Conservation (phyloP, 2,329 filamentous ascomycete genomes). For the Paecilomyces formosus region DNA sequence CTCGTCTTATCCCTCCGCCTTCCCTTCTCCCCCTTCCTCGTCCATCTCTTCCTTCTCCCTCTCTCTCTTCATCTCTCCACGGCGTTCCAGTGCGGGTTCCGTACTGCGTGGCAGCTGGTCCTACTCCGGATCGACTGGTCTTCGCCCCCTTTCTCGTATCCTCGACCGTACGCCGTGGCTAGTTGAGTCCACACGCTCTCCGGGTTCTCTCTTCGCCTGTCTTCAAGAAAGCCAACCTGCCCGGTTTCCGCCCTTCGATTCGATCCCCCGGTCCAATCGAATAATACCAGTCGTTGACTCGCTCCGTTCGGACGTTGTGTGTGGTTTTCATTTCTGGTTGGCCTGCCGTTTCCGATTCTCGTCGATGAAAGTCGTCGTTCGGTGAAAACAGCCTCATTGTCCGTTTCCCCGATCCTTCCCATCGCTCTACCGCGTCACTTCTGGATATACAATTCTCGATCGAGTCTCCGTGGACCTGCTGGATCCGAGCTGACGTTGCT, state of each 20-base stretch:
- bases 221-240: neutral
- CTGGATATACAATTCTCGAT: neutral
- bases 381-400: neutral
- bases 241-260: neutral
- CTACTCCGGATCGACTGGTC: neutral
- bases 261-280: neutral
- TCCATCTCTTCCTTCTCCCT: conserved; percentile 1
- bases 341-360: neutral
- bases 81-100: conserved; percentile 3
- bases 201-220: neutral
- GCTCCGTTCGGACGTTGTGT: neutral
- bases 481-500: neutral
- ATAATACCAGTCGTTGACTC: neutral
- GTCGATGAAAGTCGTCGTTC: neutral
- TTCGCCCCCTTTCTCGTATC: neutral
- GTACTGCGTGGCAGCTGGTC: conserved; percentile 6
- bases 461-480: neutral
- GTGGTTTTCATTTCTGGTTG: neutral
- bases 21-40: conserved; percentile 3
- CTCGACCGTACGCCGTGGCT: neutral
- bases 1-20: conserved; percentile 3
- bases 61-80: conserved; percentile 7
- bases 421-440: neutral
- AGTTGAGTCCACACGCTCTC: neutral
- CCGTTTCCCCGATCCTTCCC: neutral